phyloP scores from a whole-genome alignment of 768 basidiomycete genomes.

The Boletus barrowsii region DNA sequence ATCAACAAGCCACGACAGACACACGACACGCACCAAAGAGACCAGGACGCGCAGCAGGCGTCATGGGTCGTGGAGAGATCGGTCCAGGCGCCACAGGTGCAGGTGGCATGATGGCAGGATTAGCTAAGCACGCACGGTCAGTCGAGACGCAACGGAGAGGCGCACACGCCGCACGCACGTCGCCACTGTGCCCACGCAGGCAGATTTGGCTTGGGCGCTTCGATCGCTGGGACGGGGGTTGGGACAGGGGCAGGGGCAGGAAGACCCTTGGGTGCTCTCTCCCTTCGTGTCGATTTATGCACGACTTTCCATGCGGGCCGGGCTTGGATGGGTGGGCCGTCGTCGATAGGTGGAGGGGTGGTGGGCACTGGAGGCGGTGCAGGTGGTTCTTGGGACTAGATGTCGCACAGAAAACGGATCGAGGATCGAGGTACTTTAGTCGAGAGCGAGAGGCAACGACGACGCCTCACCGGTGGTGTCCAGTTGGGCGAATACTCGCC shows the following conservation, averaged over 20 bases:
- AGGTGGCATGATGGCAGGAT: slow-evolving; percentile 61
- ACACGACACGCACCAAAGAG: slow-evolving; percentile 53
- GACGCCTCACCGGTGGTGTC: slow-evolving; percentile 52
- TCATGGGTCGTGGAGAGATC: slow-evolving; percentile 31
- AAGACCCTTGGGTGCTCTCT: slow-evolving; percentile 43
- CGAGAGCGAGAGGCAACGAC: neutral
- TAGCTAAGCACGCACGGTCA: slow-evolving; percentile 42
- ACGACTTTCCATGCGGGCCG: slow-evolving; percentile 76
- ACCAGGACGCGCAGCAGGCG: slow-evolving; percentile 55
- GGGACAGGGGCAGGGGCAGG: slow-evolving; percentile 30
- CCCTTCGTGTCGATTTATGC: slow-evolving; percentile 57
- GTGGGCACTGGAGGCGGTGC: slow-evolving; percentile 38
- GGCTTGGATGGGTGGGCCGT: slow-evolving; percentile 45
- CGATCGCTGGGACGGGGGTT: slow-evolving; percentile 36
- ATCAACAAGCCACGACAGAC: neutral
- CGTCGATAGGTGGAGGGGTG: slow-evolving; percentile 47
- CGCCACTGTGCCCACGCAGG: slow-evolving; percentile 89
- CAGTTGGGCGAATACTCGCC: slow-evolving; percentile 78
- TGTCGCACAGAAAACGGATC: neutral
- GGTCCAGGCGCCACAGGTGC: slow-evolving; percentile 34
- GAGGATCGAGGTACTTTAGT: neutral
- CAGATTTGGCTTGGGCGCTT: slow-evolving; percentile 47
- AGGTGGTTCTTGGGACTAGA: slow-evolving; percentile 34
- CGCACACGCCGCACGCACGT: slow-evolving; percentile 41
- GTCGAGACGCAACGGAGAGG: neutral